Conservation (phyloP, 2,329 filamentous ascomycete species). For the Leptodontidium sp. region DNA sequence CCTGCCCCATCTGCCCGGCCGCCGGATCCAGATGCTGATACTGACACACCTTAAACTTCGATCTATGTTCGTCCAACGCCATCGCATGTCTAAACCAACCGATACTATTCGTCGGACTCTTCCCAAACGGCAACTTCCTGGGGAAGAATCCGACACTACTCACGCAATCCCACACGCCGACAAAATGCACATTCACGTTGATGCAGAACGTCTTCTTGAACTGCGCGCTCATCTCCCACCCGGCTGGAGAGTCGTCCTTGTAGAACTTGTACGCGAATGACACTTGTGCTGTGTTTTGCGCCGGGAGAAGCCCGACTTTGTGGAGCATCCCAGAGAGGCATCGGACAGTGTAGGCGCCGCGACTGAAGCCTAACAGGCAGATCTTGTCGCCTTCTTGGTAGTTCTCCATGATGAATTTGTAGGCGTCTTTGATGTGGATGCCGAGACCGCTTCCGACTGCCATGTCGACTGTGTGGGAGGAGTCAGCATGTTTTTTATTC, state of each 20-base stretch:
- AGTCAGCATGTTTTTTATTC: neutral
- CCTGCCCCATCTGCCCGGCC: slow-evolving; percentile 7
- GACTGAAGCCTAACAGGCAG: slow-evolving; percentile 58
- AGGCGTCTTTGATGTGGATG: slow-evolving; percentile 52
- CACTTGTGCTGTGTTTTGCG: slow-evolving; percentile 67
- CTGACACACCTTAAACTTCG: slow-evolving; percentile 54
- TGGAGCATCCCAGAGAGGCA: slow-evolving; percentile 56
- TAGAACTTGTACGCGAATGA: slow-evolving; percentile 55
- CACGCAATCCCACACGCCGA: slow-evolving; percentile 54
- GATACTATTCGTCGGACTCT: slow-evolving; percentile 48
- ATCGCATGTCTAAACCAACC: slow-evolving; percentile 54
- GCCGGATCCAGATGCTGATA: slow-evolving; percentile 47
- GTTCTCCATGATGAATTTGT: slow-evolving; percentile 57
- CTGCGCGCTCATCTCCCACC: slow-evolving; percentile 51
- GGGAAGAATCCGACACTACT: slow-evolving; percentile 53
- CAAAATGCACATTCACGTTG: slow-evolving; percentile 52
- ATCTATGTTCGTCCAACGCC: slow-evolving; percentile 53
- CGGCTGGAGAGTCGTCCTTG: slow-evolving; percentile 50
- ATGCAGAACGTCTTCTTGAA: slow-evolving; percentile 56
- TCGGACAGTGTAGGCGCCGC: slow-evolving; percentile 59
- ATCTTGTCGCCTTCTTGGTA: slow-evolving; percentile 57
- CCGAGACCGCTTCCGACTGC: slow-evolving; percentile 54
- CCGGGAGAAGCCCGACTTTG: slow-evolving; percentile 51
- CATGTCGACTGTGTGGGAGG: slow-evolving; percentile 46
- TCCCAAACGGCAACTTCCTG: slow-evolving; percentile 50